phyloP scores from a whole-genome alignment of 108 stramenopile genomes.

The Schizochytrium sp. region DNA sequence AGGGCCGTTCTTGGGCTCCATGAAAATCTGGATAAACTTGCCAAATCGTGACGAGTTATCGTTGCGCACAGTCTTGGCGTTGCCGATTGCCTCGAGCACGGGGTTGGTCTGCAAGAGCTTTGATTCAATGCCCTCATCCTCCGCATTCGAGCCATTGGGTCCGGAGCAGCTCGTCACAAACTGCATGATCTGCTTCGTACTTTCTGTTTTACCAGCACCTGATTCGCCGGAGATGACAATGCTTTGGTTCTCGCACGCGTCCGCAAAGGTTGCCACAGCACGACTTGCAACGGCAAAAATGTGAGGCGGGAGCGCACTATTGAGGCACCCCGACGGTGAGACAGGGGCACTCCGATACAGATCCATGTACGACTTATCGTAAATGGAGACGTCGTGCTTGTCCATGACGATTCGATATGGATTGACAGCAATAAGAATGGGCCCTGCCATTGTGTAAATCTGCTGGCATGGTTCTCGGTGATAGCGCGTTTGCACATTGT shows the following conservation, averaged over 20 bases:
- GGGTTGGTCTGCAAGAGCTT: conserved; percentile 36
- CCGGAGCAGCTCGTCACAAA: conserved; percentile 39
- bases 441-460: conserved; percentile 97
- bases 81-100: conserved; percentile 42
- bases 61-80: conserved; percentile 42
- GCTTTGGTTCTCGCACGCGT: conserved; percentile 18
- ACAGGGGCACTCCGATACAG: neutral
- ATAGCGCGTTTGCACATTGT: conserved; percentile 2
- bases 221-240: conserved; percentile 46
- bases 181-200: conserved; percentile 71
- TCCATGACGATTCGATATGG: conserved; percentile 63
- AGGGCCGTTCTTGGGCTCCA: neutral
- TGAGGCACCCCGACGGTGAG: neutral
- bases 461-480: conserved; percentile 35
- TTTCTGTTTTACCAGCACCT: conserved; percentile 47
- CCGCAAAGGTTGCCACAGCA: neutral
- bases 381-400: conserved; percentile 39
- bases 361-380: neutral
- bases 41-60: conserved; percentile 52
- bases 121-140: neutral
- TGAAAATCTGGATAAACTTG: conserved; percentile 48
- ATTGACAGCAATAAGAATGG: conserved; percentile 83
- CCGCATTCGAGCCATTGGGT: neutral
- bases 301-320: conserved; percentile 13
- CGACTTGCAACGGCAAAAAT: conserved; percentile 29